Conservation (phyloP, 345 rosid species). For the Citrus cavaleriei region DNA sequence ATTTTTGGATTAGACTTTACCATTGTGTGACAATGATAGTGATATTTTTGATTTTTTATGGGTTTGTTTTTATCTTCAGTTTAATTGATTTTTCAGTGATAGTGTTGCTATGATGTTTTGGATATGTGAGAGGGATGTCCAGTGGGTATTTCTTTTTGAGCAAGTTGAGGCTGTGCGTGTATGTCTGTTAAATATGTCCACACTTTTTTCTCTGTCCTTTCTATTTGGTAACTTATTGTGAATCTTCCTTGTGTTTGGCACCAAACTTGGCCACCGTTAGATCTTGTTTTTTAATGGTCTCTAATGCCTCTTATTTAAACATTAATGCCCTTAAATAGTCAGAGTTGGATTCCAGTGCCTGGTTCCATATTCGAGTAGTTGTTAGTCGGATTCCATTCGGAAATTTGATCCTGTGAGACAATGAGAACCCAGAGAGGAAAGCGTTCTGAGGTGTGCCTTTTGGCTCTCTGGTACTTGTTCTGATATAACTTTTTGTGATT, state of each 20-base stretch:
- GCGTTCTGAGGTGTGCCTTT: conserved; percentile 62
- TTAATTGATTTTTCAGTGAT: conserved; percentile 24
- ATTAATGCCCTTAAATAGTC: conserved; percentile 27
- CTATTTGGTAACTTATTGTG: conserved; percentile 30
- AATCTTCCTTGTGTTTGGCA: conserved; percentile 45
- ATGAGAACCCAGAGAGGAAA: conserved; percentile 65
- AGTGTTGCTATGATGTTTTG: conserved; percentile 17
- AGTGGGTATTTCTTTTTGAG: conserved; percentile 23
- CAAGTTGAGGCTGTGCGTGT: conserved; percentile 68
- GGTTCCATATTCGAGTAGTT: conserved; percentile 16
- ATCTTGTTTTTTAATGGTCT: conserved; percentile 17
- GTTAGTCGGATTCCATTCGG: conserved; percentile 1
- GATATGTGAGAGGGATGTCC: conserved; percentile 22
- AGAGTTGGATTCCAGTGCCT: conserved; percentile 8
- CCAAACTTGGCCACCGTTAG: conserved; percentile 15
- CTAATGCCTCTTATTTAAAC: conserved; percentile 29
- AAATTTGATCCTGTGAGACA: conserved; percentile 11
- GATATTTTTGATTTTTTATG: conserved; percentile 29
- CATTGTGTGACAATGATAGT: conserved; percentile 28
- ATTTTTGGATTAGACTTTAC: conserved; percentile 3
- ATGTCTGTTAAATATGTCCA: conserved; percentile 42
- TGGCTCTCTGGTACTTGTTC: conserved; percentile 7
- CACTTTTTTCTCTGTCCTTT: conserved; percentile 38
- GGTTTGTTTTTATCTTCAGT: not conserved
- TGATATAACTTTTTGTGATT: not conserved